Evolutionary conservation across 2,329 filamentous ascomycete species (phyloP).

Genomic region (Sclerotinia sclerotiorum): DNA sequence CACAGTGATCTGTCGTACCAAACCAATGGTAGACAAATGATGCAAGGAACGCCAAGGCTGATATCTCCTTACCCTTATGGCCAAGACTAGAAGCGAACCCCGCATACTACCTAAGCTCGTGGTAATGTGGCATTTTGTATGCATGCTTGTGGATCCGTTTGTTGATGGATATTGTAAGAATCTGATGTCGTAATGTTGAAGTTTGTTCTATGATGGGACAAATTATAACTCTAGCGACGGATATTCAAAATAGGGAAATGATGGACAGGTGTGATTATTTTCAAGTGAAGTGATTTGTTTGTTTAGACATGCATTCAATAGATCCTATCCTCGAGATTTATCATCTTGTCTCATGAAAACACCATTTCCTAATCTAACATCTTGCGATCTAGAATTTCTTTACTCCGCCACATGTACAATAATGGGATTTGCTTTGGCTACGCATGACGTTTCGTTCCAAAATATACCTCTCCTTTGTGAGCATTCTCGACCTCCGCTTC

Average conservation of each 20-base stretch:
- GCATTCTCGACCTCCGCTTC: no score
- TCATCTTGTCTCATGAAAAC: neutral
- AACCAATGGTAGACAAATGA: neutral
- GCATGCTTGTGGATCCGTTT: neutral
- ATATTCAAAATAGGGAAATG: no score
- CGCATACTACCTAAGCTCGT: slow-evolving; percentile 1
- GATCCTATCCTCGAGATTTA: neutral
- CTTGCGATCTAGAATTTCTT: neutral
- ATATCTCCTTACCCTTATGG: slow-evolving; percentile 1
- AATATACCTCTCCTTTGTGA: no score
- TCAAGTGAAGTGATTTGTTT: neutral
- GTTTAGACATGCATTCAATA: neutral
- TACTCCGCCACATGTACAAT: neutral
- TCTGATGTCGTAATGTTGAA: neutral
- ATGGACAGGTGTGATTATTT: neutral
- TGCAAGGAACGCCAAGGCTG: neutral
- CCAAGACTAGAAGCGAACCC: slow-evolving; percentile 1
- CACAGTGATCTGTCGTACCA: no score
- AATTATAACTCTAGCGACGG: neutral
- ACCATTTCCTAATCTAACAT: neutral
- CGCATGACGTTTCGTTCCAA: neutral
- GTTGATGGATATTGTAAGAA: neutral
- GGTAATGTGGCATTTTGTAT: neutral
- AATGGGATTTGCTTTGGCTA: neutral
- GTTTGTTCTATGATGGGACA: neutral